Base-by-base conservation (phyloP, 192 early-diverging fungal species). In the Piromyces sp. region DNA sequence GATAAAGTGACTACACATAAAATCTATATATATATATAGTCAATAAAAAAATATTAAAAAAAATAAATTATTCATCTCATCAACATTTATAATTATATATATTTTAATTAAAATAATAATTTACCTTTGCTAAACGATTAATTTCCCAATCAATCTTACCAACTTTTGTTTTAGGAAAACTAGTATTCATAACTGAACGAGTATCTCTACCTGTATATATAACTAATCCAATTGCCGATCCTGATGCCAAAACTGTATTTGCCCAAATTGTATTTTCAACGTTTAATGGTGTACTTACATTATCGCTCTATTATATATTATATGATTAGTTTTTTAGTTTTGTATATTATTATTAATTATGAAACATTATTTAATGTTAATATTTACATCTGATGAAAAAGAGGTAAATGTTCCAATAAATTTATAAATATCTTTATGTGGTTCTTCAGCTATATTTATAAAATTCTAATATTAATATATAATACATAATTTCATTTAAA, bases 181-280 rank as follows among this genome's bases (percentile, higher is more conserved):
- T 96, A 11, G 97, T 98, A 84, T 98, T 98, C 94, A 96, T 96
- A 17, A 96, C 95, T 26, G 97, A 96, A 14, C 96, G 91, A 14
- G 97, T 98, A 82, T 98, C 96, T 78, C 88, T 88, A 13, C 97
- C 97, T 3, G 97, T 98, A 84, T 97, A 98, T 28, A 96, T 83
- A 0, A 97, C 92, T 83, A 95, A 92, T 22, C 94, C 95, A 79
- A 96, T 88, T 0, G 92, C 95, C 30, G 93, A 88, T 22, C 94
- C 97, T 36, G 97, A 98, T 2, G 96, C 97, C 80, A 97, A 85
- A 30, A 96, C 94, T 5, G 97, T 98, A 85, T 98, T 98, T 78
- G 92, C 92, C 97, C 97, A 98, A 37, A 98, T 84, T 3, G 94
- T 96, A 86, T 98, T 97, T 83, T 98, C 97, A 4, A 92, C 93